Evolutionary conservation across 1,139 yeast genomes (phyloP).

Genomic region (Saccharomyces hybrid): DNA sequence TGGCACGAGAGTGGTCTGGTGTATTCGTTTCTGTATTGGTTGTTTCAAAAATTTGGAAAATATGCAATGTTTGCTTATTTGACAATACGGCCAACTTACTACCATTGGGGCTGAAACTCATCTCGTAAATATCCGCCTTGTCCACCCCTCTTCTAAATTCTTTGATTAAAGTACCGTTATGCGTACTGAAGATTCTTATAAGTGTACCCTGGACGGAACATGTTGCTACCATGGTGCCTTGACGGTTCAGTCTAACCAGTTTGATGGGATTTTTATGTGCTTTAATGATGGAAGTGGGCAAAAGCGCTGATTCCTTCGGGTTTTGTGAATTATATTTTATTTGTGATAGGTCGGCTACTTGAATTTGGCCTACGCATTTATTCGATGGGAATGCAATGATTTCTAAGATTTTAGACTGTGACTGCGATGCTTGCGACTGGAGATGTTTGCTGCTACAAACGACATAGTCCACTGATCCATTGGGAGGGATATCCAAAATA

Average conservation of each 20-base stretch:
- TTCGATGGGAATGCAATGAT: slow-evolving; percentile 23
- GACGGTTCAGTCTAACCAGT: slow-evolving; percentile 56
- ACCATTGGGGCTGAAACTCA: slow-evolving; percentile 76
- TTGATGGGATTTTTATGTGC: slow-evolving; percentile 74
- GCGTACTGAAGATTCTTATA: slow-evolving; percentile 68
- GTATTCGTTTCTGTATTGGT: slow-evolving; percentile 6
- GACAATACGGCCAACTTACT: slow-evolving; percentile 73
- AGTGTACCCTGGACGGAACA: slow-evolving; percentile 87
- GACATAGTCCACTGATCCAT: slow-evolving; percentile 23
- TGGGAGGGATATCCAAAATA: slow-evolving; percentile 33
- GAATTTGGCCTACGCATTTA: slow-evolving; percentile 56
- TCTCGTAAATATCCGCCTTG: slow-evolving; percentile 68
- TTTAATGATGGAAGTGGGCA: slow-evolving; percentile 45
- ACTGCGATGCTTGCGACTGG: neutral
- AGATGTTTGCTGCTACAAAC: slow-evolving; percentile 5
- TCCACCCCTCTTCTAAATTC: slow-evolving; percentile 89
- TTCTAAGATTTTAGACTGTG: slow-evolving; percentile 8
- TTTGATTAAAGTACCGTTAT: slow-evolving; percentile 60
- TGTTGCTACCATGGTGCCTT: slow-evolving; percentile 78
- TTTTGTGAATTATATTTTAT: slow-evolving; percentile 48
- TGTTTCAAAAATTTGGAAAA: slow-evolving; percentile 45
- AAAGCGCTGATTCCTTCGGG: slow-evolving; percentile 31
- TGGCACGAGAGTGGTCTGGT: neutral
- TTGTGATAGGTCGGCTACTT: slow-evolving; percentile 59
- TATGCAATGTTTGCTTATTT: slow-evolving; percentile 82